These are phyloP conservation scores for Fusarium newnesense DNA, from an alignment of 2,329 filamentous ascomycete species.

Conservation along the genomic window DNA sequence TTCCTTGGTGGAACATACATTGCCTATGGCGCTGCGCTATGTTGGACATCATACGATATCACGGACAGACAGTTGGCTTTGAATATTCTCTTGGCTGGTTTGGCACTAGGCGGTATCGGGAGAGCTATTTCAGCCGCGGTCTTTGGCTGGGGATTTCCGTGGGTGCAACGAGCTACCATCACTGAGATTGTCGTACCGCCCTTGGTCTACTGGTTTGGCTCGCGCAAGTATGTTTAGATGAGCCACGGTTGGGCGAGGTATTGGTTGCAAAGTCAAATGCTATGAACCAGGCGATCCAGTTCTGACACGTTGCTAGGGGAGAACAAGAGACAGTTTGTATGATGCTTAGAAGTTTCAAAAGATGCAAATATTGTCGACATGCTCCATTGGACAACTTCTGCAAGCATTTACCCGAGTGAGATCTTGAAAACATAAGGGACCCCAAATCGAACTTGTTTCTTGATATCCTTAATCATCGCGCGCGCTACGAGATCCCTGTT, in stretches of 20 bases:
- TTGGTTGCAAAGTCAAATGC: no score
- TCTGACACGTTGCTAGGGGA: no score
- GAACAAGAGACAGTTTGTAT: no score
- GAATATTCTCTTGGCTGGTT: background rate
- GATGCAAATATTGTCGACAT: slow-evolving; percentile 46
- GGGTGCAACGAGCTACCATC: background rate
- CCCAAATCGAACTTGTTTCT: no score
- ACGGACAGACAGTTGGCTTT: background rate
- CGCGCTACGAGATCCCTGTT: no score
- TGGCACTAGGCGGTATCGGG: background rate
- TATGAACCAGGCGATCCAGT: no score
- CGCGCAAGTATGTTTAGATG: accelerated
- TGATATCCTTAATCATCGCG: no score
- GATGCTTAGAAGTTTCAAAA: no score
- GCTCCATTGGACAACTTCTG: slow-evolving; percentile 49
- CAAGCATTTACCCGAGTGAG: slow-evolving; percentile 55
- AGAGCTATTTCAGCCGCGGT: background rate
- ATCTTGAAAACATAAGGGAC: no score
- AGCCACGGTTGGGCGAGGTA: background rate
- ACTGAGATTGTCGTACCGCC: background rate
- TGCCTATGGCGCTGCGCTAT: background rate
- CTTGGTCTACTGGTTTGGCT: background rate
- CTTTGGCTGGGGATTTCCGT: background rate
- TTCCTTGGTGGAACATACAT: background rate
- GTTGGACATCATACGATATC: background rate